Conservation (phyloP, 345 rosid genomes). For the Pelargonium nanum region DNA sequence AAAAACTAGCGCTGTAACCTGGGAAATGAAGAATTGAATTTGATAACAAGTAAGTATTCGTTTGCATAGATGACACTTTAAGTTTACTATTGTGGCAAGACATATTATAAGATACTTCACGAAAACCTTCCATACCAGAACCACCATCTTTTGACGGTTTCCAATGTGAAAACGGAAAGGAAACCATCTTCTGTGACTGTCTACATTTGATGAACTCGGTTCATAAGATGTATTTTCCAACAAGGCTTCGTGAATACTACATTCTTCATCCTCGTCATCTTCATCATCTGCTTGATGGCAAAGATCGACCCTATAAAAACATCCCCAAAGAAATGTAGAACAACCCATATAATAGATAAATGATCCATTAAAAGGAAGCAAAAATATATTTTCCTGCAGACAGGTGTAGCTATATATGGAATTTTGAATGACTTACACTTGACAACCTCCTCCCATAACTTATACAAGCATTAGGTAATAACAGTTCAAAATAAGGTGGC, state of each 20-base stretch:
- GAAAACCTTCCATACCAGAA: conserved; percentile 30
- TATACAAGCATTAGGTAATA: too few species aligned
- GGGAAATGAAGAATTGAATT: conserved; percentile 7
- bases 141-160: conserved; percentile 56
- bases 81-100: too few species aligned
- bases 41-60: too few species aligned
- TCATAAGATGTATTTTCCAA: conserved; percentile 27
- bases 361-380: conserved; percentile 7
- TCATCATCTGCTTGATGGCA: conserved; percentile 59
- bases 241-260: conserved; percentile 41
- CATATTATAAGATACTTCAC: too few species aligned
- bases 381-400: background rate
- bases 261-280: conserved; percentile 52
- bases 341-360: conserved; percentile 1
- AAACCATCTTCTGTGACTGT: conserved; percentile 31
- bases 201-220: conserved; percentile 23
- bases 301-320: conserved; percentile 48
- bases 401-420: background rate
- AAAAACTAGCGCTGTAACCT: conserved; percentile 35
- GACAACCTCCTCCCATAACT: too few species aligned
- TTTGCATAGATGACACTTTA: too few species aligned
- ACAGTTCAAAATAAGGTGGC: too few species aligned
- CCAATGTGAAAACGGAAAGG: conserved; percentile 44
- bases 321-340: conserved; percentile 11
- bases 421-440: too few species aligned